A percentile compares a stretch with the other conserved stretches of the same genome.
These are phyloP conservation scores for Turnera subulata DNA, from an alignment of 345 rosid genomes.

Conservation along the genomic window DNA sequence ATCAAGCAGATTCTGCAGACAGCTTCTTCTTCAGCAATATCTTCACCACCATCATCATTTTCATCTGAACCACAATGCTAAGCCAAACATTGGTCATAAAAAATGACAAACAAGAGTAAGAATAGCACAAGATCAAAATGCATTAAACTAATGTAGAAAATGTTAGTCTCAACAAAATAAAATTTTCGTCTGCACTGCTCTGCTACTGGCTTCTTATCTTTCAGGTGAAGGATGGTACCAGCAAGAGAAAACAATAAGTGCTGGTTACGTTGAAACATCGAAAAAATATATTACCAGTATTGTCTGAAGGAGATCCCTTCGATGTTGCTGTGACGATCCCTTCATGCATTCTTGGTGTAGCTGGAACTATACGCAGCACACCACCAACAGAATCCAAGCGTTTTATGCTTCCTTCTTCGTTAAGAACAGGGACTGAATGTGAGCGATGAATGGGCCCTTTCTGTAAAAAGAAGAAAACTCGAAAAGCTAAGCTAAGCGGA, in stretches of 20 bases:
- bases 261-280: not conserved
- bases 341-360: constrained; percentile 40
- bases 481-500: constrained; percentile 14
- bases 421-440: constrained; percentile 70
- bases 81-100: constrained; percentile 53
- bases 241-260: no score
- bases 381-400: constrained; percentile 40
- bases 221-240: not conserved
- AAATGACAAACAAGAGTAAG: constrained; percentile 15
- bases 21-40: constrained; percentile 89
- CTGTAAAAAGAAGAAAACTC: constrained; percentile 42
- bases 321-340: constrained; percentile 25
- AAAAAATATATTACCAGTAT: constrained; percentile 33
- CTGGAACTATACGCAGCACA: constrained; percentile 64
- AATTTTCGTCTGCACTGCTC: not conserved
- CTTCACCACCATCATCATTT: constrained; percentile 55
- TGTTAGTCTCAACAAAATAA: not conserved
- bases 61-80: constrained; percentile 71
- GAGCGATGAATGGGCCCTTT: constrained; percentile 78
- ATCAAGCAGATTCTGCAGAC: constrained; percentile 86
- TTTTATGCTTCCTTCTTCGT: constrained; percentile 50
- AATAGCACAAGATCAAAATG: constrained; percentile 5
- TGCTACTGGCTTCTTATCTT: no score
- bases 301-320: constrained; percentile 25
- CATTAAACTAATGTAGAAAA: constrained; percentile 4